Conservation (phyloP, 495 filamentous ascomycete species). For the Daldinia loculata region DNA sequence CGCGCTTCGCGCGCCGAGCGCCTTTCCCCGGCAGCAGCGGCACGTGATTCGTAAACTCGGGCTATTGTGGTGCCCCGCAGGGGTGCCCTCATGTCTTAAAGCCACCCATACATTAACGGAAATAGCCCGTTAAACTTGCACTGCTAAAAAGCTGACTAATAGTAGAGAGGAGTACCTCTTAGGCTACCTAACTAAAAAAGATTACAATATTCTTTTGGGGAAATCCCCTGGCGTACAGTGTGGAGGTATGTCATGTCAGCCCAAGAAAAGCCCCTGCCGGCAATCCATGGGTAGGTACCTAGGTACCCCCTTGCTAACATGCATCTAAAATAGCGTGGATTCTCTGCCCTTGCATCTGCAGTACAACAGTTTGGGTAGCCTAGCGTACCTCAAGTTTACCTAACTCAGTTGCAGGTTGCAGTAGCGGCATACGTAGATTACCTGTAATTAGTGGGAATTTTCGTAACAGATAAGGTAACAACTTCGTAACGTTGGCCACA, state of each 20-base stretch:
- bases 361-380: slow-evolving; percentile 11
- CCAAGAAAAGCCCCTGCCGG: slow-evolving; percentile 22
- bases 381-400: not conserved
- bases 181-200: not conserved
- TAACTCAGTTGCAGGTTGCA: not conserved
- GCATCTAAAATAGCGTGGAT: slow-evolving; percentile 18
- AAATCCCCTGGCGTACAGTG: slow-evolving; percentile 14
- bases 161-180: not conserved
- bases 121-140: too few species aligned
- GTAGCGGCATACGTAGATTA: not conserved
- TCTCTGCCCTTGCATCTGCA: slow-evolving; percentile 4
- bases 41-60: too few species aligned
- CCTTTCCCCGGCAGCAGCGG: too few species aligned
- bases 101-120: too few species aligned
- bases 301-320: slow-evolving; percentile 32
- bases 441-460: slow-evolving; percentile 5
- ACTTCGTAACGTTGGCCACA: slow-evolving; percentile 8
- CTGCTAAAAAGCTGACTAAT: not conserved
- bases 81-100: too few species aligned
- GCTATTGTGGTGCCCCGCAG: too few species aligned
- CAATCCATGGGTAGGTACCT: slow-evolving; percentile 28
- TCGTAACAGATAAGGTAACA: slow-evolving; percentile 23
- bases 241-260: slow-evolving; percentile 27
- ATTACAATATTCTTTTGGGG: not conserved
- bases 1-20: too few species aligned